Conservation (phyloP, 108 stramenopile genomes). For the Conticribra guillardii region DNA sequence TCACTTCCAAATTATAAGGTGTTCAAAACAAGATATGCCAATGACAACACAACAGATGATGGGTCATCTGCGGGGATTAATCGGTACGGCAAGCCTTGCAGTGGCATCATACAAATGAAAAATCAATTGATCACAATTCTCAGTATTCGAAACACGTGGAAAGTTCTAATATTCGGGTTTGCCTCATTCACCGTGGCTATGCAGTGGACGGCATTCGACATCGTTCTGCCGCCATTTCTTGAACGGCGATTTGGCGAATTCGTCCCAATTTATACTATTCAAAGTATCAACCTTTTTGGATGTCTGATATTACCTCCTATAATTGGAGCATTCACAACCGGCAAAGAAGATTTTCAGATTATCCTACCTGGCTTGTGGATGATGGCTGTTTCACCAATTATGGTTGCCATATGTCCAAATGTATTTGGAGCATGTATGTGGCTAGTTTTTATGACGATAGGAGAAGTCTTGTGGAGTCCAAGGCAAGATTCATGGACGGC, state of each 20-base stretch:
- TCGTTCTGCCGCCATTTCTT: conserved; percentile 21
- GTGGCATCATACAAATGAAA: neutral
- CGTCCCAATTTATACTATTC: conserved; percentile 24
- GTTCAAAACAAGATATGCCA: conserved; percentile 23
- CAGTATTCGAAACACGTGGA: conserved; percentile 30
- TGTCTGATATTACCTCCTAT: conserved; percentile 40
- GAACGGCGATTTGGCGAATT: conserved; percentile 21
- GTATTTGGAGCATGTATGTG: conserved; percentile 36
- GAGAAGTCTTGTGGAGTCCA: conserved; percentile 51
- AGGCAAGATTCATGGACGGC: conserved; percentile 40
- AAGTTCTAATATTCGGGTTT: conserved; percentile 35
- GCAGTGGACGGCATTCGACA: conserved; percentile 25
- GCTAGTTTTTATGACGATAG: conserved; percentile 50
- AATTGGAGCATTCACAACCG: conserved; percentile 45
- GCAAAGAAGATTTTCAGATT: conserved; percentile 24
- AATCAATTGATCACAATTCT: conserved; percentile 3
- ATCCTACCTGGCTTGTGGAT: conserved; percentile 19
- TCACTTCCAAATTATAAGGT: conserved; percentile 3
- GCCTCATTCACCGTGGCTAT: conserved; percentile 6
- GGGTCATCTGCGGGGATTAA: conserved; percentile 2
- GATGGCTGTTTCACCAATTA: conserved; percentile 21
- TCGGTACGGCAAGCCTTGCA: neutral
- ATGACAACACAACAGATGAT: conserved; percentile 33
- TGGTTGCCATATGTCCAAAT: conserved; percentile 15
- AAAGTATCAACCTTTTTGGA: conserved; percentile 25